Conservation (phyloP, 306 rosid genomes). For the Cicer cuneatum region DNA sequence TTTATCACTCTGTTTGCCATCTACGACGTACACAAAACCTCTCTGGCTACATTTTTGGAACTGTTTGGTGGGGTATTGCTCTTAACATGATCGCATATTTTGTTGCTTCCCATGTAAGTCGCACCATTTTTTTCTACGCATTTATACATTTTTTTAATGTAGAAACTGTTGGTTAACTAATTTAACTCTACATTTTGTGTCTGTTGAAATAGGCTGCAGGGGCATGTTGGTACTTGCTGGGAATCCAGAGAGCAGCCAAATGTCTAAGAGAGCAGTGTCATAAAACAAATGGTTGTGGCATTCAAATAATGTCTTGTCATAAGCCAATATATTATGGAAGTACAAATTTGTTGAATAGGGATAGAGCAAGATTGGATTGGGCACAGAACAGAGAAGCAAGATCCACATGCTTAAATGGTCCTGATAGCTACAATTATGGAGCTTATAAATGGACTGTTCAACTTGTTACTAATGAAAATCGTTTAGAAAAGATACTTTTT, state of each 20-base stretch:
- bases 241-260: slow-evolving; percentile 75
- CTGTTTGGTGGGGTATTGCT: slow-evolving; percentile 99
- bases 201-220: slow-evolving; percentile 77
- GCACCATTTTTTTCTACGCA: background rate
- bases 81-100: slow-evolving; percentile 90
- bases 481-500: slow-evolving; percentile 88
- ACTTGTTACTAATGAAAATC: slow-evolving; percentile 72
- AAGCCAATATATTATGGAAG: slow-evolving; percentile 67
- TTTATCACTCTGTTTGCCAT: slow-evolving; percentile 77
- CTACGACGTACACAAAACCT: slow-evolving; percentile 81
- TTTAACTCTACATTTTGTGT: background rate
- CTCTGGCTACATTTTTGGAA: slow-evolving; percentile 87
- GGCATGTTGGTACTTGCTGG: slow-evolving; percentile 90
- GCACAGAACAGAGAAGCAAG: slow-evolving; percentile 63
- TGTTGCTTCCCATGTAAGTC: slow-evolving; percentile 93
- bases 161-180: background rate
- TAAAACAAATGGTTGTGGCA: slow-evolving; percentile 56
- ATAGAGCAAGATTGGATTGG: slow-evolving; percentile 64
- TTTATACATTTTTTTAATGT: background rate
- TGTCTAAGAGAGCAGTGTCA: slow-evolving; percentile 72
- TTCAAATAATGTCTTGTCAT: slow-evolving; percentile 64
- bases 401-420: slow-evolving; percentile 61
- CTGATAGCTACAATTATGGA: slow-evolving; percentile 70
- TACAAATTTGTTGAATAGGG: slow-evolving; percentile 40
- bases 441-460: slow-evolving; percentile 92